phyloP scores from a whole-genome alignment of 2,329 filamentous ascomycete genomes.

The Cladophialophora psammophila region DNA sequence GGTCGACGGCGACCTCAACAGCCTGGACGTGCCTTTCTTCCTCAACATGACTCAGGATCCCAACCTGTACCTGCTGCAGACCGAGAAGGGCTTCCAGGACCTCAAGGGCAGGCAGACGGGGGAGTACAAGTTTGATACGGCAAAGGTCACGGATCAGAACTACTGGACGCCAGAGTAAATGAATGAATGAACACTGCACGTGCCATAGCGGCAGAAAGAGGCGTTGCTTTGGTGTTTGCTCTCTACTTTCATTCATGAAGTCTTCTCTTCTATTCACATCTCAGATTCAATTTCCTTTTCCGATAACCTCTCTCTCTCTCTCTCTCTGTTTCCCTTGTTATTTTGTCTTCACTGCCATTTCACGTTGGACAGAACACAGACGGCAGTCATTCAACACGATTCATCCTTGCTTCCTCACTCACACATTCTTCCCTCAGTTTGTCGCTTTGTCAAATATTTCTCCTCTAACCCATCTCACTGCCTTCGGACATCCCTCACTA shows the following conservation, averaged over 20 bases:
- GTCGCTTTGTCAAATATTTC: background rate
- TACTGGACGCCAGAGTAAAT: conserved; percentile 30
- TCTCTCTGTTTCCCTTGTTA: background rate
- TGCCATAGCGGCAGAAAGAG: background rate
- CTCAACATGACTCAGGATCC: conserved; percentile 34
- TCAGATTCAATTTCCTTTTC: background rate
- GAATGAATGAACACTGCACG: background rate
- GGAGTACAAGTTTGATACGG: conserved; percentile 26
- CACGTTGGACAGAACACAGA: background rate
- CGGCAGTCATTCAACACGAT: background rate
- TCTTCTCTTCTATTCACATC: background rate
- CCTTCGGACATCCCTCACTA: background rate
- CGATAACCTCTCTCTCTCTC: background rate
- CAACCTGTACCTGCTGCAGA: conserved; percentile 29
- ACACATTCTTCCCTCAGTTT: background rate
- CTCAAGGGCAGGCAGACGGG: conserved; percentile 24
- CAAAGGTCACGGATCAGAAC: conserved; percentile 30
- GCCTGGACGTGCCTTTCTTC: conserved; percentile 27
- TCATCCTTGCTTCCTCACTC: background rate
- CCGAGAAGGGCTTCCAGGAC: conserved; percentile 30
- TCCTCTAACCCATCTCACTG: background rate
- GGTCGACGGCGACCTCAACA: conserved; percentile 29
- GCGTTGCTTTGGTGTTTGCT: no score
- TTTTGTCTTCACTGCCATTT: background rate
- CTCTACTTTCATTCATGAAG: background rate